phyloP scores from a whole-genome alignment of 495 filamentous ascomycete species.

The Talaromyces thailandensis region DNA sequence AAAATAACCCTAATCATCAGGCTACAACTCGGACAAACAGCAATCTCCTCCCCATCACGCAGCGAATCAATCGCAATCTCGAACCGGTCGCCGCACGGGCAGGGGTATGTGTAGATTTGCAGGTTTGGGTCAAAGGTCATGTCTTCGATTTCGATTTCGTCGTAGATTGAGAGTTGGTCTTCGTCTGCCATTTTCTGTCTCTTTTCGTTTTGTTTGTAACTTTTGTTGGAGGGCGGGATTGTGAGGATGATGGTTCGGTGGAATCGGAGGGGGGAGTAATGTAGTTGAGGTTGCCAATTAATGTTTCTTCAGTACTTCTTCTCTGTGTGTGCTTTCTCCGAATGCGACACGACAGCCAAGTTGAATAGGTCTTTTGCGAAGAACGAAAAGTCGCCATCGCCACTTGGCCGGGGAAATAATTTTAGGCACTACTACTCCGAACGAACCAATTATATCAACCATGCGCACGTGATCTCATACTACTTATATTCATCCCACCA shows the following conservation, averaged over 20 bases:
- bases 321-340: background rate
- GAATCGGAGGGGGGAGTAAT: background rate
- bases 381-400: background rate
- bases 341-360: background rate
- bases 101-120: slow-evolving; percentile 90
- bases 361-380: background rate
- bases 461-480: background rate
- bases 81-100: slow-evolving; percentile 95
- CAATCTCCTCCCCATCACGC: slow-evolving; percentile 81
- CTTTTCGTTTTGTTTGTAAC: slow-evolving; percentile 1
- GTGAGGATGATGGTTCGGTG: background rate
- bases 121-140: slow-evolving; percentile 83
- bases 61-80: slow-evolving; percentile 83
- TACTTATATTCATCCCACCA: too few species aligned
- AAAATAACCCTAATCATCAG: slow-evolving; percentile 94
- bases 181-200: slow-evolving; percentile 48
- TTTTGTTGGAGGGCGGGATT: background rate
- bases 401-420: background rate
- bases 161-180: slow-evolving; percentile 70
- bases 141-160: slow-evolving; percentile 99
- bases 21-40: slow-evolving; percentile 92
- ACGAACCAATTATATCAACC: background rate
- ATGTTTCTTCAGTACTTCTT: background rate
- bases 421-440: background rate
- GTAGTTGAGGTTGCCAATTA: background rate